Base-by-base conservation (phyloP, 129 eudicot genomes). In the Solidago caesia region DNA sequence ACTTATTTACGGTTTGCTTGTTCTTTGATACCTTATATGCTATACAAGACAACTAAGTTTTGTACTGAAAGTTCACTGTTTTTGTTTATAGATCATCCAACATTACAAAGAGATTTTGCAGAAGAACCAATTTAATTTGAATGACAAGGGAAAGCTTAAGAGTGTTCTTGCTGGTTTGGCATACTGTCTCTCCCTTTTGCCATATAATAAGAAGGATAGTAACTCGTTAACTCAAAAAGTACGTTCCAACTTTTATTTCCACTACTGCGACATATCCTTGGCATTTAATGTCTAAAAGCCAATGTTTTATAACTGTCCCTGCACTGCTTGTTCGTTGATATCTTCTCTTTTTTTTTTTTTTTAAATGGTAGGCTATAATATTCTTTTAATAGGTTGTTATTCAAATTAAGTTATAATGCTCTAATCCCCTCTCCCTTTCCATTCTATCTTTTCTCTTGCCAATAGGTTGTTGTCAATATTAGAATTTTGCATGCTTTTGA, bases 111-210 rank as follows among this genome's bases (percentile, higher is more conserved):
- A 91, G 78, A 78, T 94, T 16, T 70, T 94, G 70, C 92, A 78
- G 60, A 89, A 87, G 82, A 94, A 87, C 81, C 91, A 88, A 71
- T 88, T 91, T 68, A 79, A 77, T 75, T 48, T 91, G 59, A 88
- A 87, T 82, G 99, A 94, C 57, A 88, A 84, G 85, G 86, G 85
- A 80, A 90, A 91, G 80, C 90, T 94, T 45, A 91, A 88, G 89
- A 83, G 80, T 55, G 85, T 83, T 59, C 91, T 94, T 65, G 79
- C 87, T 74, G 93, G 96, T 76, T 74, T 94, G 84, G 75, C 84
- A 49, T 86, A 80, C 80, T 91, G 99, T 88, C 83, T 94, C 69
- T 91, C 96, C 62, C 56, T 94, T 73, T 83, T 94, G 87, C 93
- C 88, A 9, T 71, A 75, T 69, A 71, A 63, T 44, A 63, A 74